Evolutionary conservation across 108 stramenopile genomes (phyloP), one percentile per base, ranked within the genome.

Genomic region (Nitzschia inconspicua): DNA sequence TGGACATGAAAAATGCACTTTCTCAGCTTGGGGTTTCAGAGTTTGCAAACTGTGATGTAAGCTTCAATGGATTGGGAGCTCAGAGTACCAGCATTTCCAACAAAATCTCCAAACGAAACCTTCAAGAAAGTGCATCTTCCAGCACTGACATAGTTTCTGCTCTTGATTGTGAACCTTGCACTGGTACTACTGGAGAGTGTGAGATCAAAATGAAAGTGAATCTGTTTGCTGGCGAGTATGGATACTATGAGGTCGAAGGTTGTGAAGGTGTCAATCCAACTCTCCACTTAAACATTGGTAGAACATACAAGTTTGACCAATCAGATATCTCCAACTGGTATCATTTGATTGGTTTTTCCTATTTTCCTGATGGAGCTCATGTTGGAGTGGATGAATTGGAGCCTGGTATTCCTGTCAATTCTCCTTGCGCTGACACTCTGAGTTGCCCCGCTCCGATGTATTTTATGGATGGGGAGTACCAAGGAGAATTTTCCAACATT

Each of bases 261-360:
- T 94, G 87, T 57, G 89, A 82, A 28, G 78, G 78, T 29, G 42
- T 72, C 9, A 91, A 91, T 44, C 95, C 95, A 6, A 89, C 78
- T 1, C 66, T 96, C 23, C 86, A 78, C 1, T 68, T 96, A 68
- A 75, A 81, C 26, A 47, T 85, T 27, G 82, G 80, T 3, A 54
- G 79, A 26, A 91, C 83, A 7, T 94, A 96, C 57, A 67, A 66
- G 13, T 96, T 96, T 63, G 58, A 57, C 22, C 64, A 73, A n/a
- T 40, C 27, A 0, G 73, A 74, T 50, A 14, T n/a, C 9, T 57
- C 65, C 41, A 84, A 80, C 67, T 90, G 76, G 69, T 89, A 75
- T 55, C 95, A 96, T 57, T 89, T 88, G 25, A 60, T 96, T 14
- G 95, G 95, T 25, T 93, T 96, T 52, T 85, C 90, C 5, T 96